Evolutionary conservation across 2,329 filamentous ascomycete species (phyloP), one percentile per base, ranked within the genome.

Genomic region (Colletotrichum costaricense): DNA sequence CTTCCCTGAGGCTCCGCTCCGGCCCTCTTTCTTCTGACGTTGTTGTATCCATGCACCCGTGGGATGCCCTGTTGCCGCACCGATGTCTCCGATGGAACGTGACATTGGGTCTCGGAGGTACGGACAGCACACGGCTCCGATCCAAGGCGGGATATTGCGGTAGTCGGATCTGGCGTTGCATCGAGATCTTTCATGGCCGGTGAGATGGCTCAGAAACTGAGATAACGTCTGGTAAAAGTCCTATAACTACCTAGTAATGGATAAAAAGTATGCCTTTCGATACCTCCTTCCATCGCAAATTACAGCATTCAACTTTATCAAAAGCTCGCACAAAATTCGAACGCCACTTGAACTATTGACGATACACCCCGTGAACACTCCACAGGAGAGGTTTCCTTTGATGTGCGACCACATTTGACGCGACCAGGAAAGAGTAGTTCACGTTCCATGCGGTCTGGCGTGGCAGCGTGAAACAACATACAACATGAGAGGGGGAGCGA

Each of bases 21-120:
- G 14, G 38, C 14, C 38, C 38, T 16, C 38, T 42, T 42, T 42
- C 38, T 42, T 42, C 38, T 42, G 38, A 16, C 38, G 38, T 16
- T 14, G 38, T 16, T 16, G 38, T 42, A 42, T 42, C 38, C 5
- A 14, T 16, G 38, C 38, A 16, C 38, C 16, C 38, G 38, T 42
- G 38, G 33, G 33, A 35, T 35, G 33, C 33, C 33, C 33, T 11
- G 33, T 35, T 35, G 38, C 42, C 19, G 19, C 55, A 59, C 59
- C 59, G 55, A 55, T 63, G 14, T 60, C 54, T 46, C 70, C 59
- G 70, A 73, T 73, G 70, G 66, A 73, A 73, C 70, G 70, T 73
- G n/a, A 69, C 54, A 69, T 69, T 35, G 22, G n/a, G 24, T 68
- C n/a, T 24, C 5, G 54, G 28, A 56, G 22, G 24, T 16, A 33